These are phyloP conservation scores for Aspergillus versicolor DNA, from an alignment of 2,329 filamentous ascomycete genomes.

Conservation along the genomic window DNA sequence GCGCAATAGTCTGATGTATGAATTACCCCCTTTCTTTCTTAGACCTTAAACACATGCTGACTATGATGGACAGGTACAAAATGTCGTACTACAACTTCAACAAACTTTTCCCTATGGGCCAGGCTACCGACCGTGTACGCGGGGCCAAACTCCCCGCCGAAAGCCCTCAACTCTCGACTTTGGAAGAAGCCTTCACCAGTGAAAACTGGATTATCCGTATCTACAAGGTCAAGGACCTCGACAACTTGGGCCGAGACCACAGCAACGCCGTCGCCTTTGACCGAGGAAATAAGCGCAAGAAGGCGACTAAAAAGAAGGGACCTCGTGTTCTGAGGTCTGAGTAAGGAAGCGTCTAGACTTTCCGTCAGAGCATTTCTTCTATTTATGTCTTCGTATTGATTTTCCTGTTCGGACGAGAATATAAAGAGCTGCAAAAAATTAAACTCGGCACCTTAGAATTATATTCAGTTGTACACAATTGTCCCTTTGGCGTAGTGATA, in stretches of 20 bases:
- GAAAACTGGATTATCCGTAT: slow-evolving; percentile 99
- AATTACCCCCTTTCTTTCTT: slow-evolving; percentile 16
- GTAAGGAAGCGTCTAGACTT: slow-evolving; percentile 23
- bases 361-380: slow-evolving; percentile 14
- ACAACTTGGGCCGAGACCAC: slow-evolving; percentile 92
- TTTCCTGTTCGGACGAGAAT: neutral
- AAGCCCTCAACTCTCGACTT: slow-evolving; percentile 78
- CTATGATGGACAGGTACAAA: slow-evolving; percentile 74
- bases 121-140: slow-evolving; percentile 88
- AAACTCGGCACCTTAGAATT: neutral
- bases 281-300: slow-evolving; percentile 54
- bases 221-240: slow-evolving; percentile 99
- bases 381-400: slow-evolving; percentile 19
- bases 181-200: slow-evolving; percentile 97
- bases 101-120: slow-evolving; percentile 83
- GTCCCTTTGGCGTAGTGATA: neutral
- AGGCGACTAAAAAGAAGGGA: slow-evolving; percentile 45
- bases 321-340: slow-evolving; percentile 46
- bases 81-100: slow-evolving; percentile 99
- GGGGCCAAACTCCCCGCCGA: slow-evolving; percentile 76
- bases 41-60: slow-evolving; percentile 19
- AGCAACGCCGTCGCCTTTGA: slow-evolving; percentile 58
- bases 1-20: slow-evolving; percentile 99
- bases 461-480: slow-evolving; percentile 1
- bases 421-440: slow-evolving; percentile 15